These are phyloP conservation scores for Acanthamoeba sp. DNA, from an alignment of 208 protist genomes.

Conservation along the genomic window DNA sequence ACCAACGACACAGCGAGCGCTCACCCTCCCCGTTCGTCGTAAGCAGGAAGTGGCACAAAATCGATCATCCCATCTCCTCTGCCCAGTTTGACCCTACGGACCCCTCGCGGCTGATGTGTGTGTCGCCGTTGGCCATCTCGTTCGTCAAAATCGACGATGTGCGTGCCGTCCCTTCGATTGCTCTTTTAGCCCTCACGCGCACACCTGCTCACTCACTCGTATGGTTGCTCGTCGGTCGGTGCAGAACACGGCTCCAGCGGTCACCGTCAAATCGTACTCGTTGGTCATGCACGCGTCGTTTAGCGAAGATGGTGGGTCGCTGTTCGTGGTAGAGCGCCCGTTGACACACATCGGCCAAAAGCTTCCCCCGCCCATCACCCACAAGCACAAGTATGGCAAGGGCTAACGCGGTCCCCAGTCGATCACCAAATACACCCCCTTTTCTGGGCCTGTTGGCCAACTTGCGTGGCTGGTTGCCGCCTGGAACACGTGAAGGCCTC, in stretches of 20 bases:
- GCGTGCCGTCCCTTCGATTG: neutral
- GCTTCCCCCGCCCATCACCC: neutral
- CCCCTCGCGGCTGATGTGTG: neutral
- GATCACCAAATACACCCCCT: neutral
- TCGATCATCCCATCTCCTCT: no score
- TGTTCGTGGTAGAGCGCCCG: neutral
- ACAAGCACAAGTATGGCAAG: neutral
- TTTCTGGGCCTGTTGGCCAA: no score
- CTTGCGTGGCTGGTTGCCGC: no score
- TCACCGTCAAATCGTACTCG: neutral
- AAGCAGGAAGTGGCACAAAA: neutral
- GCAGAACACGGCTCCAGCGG: no score
- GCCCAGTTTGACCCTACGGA: neutral
- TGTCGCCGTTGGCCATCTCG: neutral
- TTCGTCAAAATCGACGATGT: neutral
- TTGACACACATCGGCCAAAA: neutral
- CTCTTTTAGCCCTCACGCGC: no score
- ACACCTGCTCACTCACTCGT: no score
- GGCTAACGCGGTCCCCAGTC: neutral
- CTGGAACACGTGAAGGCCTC: no score
- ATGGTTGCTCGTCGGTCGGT: no score
- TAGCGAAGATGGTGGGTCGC: neutral
- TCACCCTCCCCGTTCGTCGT: neutral
- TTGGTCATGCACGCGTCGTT: neutral
- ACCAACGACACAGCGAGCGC: neutral